phyloP scores from a whole-genome alignment of 441 rosid genomes.

The Erysimum pusillum region DNA sequence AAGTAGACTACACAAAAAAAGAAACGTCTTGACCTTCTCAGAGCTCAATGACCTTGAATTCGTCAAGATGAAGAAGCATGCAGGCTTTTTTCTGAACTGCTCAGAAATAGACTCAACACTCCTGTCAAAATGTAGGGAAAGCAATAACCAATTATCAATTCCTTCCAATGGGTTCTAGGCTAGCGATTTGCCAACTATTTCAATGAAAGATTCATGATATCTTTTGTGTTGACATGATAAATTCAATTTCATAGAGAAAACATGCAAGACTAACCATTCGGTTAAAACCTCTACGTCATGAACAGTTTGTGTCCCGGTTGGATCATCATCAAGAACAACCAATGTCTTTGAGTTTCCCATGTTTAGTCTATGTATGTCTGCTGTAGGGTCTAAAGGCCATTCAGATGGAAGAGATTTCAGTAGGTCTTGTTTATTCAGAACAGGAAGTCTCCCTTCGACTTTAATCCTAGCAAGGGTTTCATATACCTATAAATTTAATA shows the following conservation, averaged over 20 bases:
- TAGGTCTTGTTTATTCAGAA: constrained; percentile 70
- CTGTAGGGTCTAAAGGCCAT: constrained; percentile 86
- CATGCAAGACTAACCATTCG: constrained; percentile 77
- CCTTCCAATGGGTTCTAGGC: background rate
- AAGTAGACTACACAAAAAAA: constrained; percentile 28
- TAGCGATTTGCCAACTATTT: constrained; percentile 19
- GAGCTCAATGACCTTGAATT: constrained; percentile 94
- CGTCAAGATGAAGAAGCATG: constrained; percentile 93
- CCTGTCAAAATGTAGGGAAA: constrained; percentile 58
- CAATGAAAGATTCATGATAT: background rate
- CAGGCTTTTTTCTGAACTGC: constrained; percentile 76
- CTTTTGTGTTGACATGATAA: background rate
- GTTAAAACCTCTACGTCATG: constrained; percentile 95
- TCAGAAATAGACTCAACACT: constrained; percentile 74
- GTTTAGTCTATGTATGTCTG: constrained; percentile 70
- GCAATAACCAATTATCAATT: background rate
- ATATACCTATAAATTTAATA: constrained; percentile 66
- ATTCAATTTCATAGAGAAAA: constrained; percentile 11
- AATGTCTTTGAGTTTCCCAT: constrained; percentile 71
- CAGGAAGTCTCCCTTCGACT: constrained; percentile 88
- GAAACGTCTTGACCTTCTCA: constrained; percentile 68
- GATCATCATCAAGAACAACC: constrained; percentile 98
- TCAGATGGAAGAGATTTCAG: constrained; percentile 85
- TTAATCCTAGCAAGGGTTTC: constrained; percentile 83
- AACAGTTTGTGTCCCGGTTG: constrained; percentile 99